Evolutionary conservation across 1,284 basidiomycete genomes (phyloP), one percentile per base, ranked within the genome.

Genomic region (Ustilago bromivora): DNA sequence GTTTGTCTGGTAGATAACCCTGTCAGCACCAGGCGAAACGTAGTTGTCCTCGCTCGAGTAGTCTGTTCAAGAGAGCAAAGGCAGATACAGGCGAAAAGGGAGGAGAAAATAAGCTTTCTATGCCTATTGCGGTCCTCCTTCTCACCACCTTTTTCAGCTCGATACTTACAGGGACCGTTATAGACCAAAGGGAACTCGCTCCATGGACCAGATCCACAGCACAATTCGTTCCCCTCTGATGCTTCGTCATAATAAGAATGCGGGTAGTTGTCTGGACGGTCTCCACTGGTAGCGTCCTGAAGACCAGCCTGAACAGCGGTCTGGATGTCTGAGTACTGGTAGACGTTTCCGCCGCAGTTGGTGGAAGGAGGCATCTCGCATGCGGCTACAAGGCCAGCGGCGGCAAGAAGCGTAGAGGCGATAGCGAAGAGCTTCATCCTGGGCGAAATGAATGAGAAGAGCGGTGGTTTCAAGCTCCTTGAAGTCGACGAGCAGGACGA

Each of bases 1-100:
- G 55, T 36, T 40, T 32, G 62, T 52, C n/a, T 53, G 54, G 57
- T 57, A 70, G 61, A 78, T 61, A 36, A 73, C 71, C 23, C 76
- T 64, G 61, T 78, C 67, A 7, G 76, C 40, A 1, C 76, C 76
- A 40, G 76, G 76, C 12, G 67, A 71, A 32, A 73, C 76, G 35
- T 68, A 68, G 55, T 68, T 57, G 57, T 47, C 49, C 11, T 32
- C 17, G 12, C 54, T 51, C 32, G 54, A 61, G 58, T 66, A 66
- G 57, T 66, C 41, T 40, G 12, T 12, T 17, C n/a, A 15, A 15
- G 11, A 47, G 38, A 23, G 11, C 17, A 59, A 32, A 17, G 17
- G 23, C 23, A 23, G 23, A 23, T 23, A 23, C 23, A 23, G 23
- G 23, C 23, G 23, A 23, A 23, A 23, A 23, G 23, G 23, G 23